Evolutionary conservation across 2,329 filamentous ascomycete genomes (phyloP).

Genomic region (Helotiales sp.): DNA sequence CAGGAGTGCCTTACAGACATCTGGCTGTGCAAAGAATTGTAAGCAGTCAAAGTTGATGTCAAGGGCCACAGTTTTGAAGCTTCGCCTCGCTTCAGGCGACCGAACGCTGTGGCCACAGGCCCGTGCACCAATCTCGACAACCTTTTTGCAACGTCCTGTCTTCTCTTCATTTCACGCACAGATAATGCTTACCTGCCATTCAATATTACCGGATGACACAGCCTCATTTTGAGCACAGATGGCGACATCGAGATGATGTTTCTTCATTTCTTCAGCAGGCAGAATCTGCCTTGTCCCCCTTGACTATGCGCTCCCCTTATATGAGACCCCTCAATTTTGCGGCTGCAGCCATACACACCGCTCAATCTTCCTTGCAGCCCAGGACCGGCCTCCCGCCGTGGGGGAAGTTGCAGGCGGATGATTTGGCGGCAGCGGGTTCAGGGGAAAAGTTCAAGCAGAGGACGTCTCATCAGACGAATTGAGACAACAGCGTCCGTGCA

Average conservation of each 20-base stretch:
- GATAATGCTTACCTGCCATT: not conserved
- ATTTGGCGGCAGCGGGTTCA: constrained; percentile 7
- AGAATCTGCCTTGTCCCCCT: not conserved
- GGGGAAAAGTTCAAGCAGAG: constrained; percentile 4
- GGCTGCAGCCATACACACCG: not conserved
- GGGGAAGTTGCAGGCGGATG: constrained; percentile 2
- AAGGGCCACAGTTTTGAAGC: not conserved
- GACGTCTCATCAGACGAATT: constrained; percentile 13
- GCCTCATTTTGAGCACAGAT: not conserved
- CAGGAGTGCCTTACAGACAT: too few relatives aligned
- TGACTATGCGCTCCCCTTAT: not conserved
- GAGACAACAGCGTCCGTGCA: constrained; percentile 13
- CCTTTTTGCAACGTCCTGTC: not conserved
- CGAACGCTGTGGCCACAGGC: not conserved
- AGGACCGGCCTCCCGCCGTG: constrained; percentile 5
- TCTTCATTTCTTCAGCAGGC: not conserved
- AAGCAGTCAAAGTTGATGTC: not conserved
- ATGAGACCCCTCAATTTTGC: constrained; percentile 6
- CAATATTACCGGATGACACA: not conserved
- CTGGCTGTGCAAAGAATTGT: too few relatives aligned
- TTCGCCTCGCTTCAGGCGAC: not conserved
- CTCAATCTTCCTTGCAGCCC: not conserved
- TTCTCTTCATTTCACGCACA: not conserved
- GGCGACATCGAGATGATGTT: not conserved
- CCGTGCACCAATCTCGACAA: not conserved